Percentiles rank a stretch among this genome's conserved stretches.
Evolutionary conservation across 805 yeast species (phyloP).

Genomic region (Kregervanrija pseudodelftensis): DNA sequence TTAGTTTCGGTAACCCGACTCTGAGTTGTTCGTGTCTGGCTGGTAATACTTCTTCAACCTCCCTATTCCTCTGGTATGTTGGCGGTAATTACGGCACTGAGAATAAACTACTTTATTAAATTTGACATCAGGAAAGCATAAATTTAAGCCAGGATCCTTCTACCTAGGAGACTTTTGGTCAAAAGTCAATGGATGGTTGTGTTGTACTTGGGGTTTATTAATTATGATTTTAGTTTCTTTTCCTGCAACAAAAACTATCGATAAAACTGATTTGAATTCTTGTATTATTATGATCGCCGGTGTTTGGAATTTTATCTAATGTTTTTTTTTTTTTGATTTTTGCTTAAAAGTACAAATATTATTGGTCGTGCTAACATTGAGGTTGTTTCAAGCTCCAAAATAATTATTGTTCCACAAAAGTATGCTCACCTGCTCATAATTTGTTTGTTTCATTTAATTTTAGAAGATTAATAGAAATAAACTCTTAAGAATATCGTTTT

Average conservation of each 20-base stretch:
- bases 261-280: slow-evolving; percentile 31
- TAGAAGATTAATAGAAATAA: no score
- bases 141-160: slow-evolving; percentile 57
- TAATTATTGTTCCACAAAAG: slow-evolving; percentile 1
- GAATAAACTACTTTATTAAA: slow-evolving; percentile 51
- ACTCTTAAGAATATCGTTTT: no score
- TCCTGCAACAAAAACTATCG: slow-evolving; percentile 38
- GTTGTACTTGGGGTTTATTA: slow-evolving; percentile 42
- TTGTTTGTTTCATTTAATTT: no score
- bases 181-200: slow-evolving; percentile 35
- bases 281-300: slow-evolving; percentile 29
- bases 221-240: slow-evolving; percentile 50
- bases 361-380: slow-evolving; percentile 7
- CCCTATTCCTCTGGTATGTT: slow-evolving; percentile 55
- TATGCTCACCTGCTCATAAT: no score
- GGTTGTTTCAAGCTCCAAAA: slow-evolving; percentile 7
- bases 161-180: slow-evolving; percentile 47
- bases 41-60: slow-evolving; percentile 50
- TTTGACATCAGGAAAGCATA: slow-evolving; percentile 37
- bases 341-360: slow-evolving; percentile 18
- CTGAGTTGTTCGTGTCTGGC: slow-evolving; percentile 51
- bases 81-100: slow-evolving; percentile 56
- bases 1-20: slow-evolving; percentile 38
- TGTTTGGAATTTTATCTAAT: slow-evolving; percentile 20
- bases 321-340: slow-evolving; percentile 18